phyloP scores from a whole-genome alignment of 2,329 filamentous ascomycete species.

The Dendrostoma leiphaemia region DNA sequence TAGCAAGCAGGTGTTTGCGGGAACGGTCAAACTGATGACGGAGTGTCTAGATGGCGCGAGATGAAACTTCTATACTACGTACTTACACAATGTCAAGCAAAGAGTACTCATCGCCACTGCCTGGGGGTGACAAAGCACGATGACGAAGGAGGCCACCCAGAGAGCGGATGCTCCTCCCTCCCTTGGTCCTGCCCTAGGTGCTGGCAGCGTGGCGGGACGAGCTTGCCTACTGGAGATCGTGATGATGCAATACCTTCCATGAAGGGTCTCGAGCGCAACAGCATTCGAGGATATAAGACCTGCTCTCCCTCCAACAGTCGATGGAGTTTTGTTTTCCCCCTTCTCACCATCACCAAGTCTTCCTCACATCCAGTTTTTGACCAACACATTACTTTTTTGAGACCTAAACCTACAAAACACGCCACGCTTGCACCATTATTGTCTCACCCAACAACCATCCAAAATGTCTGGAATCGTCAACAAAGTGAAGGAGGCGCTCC shows the following conservation, averaged over 20 bases:
- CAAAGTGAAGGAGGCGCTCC: constrained; percentile 58
- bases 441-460: constrained; percentile 22
- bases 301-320: not conserved
- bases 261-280: not conserved
- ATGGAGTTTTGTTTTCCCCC: not conserved
- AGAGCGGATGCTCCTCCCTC: not conserved
- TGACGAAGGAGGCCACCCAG: not conserved
- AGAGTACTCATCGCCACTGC: not conserved
- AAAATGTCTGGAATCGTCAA: constrained; percentile 58
- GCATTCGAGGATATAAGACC: not conserved
- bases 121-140: constrained; percentile 1
- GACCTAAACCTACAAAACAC: constrained; percentile 16
- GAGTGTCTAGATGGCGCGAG: too few relatives aligned
- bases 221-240: not conserved
- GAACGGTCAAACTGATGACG: not conserved
- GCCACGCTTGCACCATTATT: constrained; percentile 3
- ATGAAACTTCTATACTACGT: not conserved
- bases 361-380: too few relatives aligned
- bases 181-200: not conserved
- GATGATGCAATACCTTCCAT: not conserved
- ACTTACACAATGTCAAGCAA: not conserved
- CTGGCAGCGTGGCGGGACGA: not conserved
- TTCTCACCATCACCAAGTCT: not conserved
- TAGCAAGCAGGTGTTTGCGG: not conserved
- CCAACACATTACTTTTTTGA: constrained; percentile 4